Percentiles rank a stretch among this genome's conserved stretches.
These are phyloP conservation scores for Penicillium salamii DNA, from an alignment of 495 filamentous ascomycete genomes.

Conservation along the genomic window DNA sequence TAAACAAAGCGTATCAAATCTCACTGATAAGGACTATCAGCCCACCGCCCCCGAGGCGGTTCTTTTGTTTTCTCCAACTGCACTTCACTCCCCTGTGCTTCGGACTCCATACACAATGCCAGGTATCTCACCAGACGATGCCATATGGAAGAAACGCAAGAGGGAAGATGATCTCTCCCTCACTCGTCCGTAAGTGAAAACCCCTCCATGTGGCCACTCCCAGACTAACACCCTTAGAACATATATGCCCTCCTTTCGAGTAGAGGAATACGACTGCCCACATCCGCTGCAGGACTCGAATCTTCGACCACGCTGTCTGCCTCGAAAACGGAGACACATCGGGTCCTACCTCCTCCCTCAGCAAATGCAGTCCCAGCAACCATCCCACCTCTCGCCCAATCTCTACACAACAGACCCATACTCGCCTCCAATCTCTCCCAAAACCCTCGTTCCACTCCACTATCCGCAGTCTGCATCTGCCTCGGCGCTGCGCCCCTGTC, in stretches of 20 bases:
- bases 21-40: too few species aligned
- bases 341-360: conserved; percentile 16
- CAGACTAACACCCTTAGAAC: conserved; percentile 8
- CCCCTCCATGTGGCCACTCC: not conserved
- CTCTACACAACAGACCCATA: conserved; percentile 22
- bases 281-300: conserved; percentile 17
- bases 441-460: conserved; percentile 26
- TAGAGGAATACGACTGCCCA: conserved; percentile 17
- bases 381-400: conserved; percentile 22
- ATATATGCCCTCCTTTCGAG: conserved; percentile 12
- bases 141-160: conserved; percentile 35
- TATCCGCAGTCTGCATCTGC: conserved; percentile 23
- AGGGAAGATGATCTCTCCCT: conserved; percentile 29
- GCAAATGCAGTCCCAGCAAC: conserved; percentile 13
- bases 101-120: conserved; percentile 19
- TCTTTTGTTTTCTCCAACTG: conserved; percentile 4
- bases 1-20: too few species aligned
- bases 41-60: not conserved
- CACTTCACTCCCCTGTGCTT: not conserved
- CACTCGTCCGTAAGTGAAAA: conserved; percentile 26
- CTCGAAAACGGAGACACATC: conserved; percentile 35
- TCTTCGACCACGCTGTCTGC: conserved; percentile 27
- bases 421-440: conserved; percentile 38
- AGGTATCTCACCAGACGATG: conserved; percentile 22
- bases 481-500: conserved; percentile 42